Evolutionary conservation across 495 filamentous ascomycete genomes (phyloP), one percentile per base, ranked within the genome.

Genomic region (Usnea hakonensis): DNA sequence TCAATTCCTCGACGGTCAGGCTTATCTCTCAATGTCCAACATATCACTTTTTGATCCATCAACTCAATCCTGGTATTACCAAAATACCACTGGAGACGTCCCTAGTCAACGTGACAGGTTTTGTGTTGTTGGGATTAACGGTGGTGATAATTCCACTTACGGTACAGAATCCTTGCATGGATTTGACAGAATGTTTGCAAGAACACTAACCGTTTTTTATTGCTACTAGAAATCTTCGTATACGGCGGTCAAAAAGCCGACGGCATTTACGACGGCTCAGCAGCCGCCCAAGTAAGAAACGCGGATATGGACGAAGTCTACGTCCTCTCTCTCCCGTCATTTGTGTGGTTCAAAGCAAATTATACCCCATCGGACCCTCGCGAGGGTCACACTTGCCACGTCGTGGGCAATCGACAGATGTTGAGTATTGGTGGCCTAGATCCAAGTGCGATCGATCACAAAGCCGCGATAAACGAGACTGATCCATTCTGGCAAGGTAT

Each of bases 311-410:
- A 53, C 21, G 48, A 53, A 19, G 68, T 76, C 8, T 72, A 75
- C 52, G 66, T 79, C n/a, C 69, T 78, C n/a, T 76, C 72, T 41
- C 59, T 79, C 6, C 77, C 76, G 1, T 75, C 73, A 8, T 79
- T 79, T 35, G 63, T 69, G 44, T 78, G 77, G 69, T 72, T 73
- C 50, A 67, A 69, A 53, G 65, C 67, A 4, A 55, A 71, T 11
- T 58, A 58, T 19, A 52, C 33, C 6, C 21, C 55, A 0, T 28
- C 23, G 13, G 26, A 60, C 26, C 14, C 43, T 13, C 64, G 60
- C 21, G 3, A 35, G 8, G 5, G 10, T 23, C 64, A 66, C 56
- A 66, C 41, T 10, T 66, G 61, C 43, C 23, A 63, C 32, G 28
- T 63, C 19, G 64, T 67, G 21, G 65, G 62, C 33, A 56, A 61